Percentiles rank a stretch among this genome's conserved stretches.
These are phyloP conservation scores for Allium sativum DNA, from an alignment of 106 monocot genomes.

Conservation along the genomic window DNA sequence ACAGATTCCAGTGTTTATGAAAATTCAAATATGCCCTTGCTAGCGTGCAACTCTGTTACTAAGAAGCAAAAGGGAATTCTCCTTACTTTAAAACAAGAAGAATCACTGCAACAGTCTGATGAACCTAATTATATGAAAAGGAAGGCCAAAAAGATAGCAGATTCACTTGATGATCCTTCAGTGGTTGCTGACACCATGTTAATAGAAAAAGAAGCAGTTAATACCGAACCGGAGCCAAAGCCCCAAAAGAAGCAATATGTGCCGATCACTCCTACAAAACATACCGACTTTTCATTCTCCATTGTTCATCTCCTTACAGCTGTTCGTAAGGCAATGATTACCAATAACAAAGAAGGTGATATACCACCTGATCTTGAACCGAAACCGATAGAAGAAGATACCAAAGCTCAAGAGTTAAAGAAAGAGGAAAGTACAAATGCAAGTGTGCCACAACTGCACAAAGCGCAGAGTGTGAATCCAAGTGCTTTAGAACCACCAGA, in stretches of 20 bases:
- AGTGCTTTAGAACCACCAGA: constrained; percentile 11
- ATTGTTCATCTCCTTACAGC: constrained; percentile 92
- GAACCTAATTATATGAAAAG: constrained; percentile 36
- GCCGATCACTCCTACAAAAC: constrained; percentile 76
- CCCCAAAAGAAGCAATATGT: constrained; percentile 51
- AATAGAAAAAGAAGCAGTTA: constrained; percentile 15
- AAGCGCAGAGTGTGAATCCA: constrained; percentile 14
- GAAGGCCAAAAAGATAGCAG: constrained; percentile 49
- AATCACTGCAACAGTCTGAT: constrained; percentile 22
- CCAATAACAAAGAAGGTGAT: constrained; percentile 31
- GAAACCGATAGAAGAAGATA: constrained; percentile 13
- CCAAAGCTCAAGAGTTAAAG: constrained; percentile 1
- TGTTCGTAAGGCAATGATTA: constrained; percentile 67
- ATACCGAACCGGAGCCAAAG: constrained; percentile 15
- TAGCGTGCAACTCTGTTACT: constrained; percentile 23
- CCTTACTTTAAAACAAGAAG: constrained; percentile 17
- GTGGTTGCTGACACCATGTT: constrained; percentile 10
- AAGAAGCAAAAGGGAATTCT: constrained; percentile 57
- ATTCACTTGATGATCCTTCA: constrained; percentile 15
- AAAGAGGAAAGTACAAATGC: constrained; percentile 9
- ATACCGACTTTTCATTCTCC: constrained; percentile 93
- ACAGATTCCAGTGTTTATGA: constrained; percentile 22
- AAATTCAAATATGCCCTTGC: constrained; percentile 17
- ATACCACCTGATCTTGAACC: constrained; percentile 10
- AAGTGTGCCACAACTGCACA: constrained; percentile 4